phyloP scores from a whole-genome alignment of 768 basidiomycete genomes.

The Suillus brevipes region DNA sequence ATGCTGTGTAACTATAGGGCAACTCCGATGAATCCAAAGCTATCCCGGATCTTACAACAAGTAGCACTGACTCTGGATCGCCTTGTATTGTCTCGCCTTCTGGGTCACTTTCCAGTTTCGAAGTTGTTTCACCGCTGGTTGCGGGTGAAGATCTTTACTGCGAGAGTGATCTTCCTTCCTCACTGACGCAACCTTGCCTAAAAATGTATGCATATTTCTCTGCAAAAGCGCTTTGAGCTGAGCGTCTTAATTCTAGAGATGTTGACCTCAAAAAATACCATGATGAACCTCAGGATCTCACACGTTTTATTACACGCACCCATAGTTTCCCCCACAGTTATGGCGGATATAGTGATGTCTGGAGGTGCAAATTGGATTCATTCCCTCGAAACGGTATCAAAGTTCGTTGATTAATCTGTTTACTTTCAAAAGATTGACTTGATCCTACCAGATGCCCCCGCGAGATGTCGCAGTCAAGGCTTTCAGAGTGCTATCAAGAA shows the following conservation, averaged over 20 bases:
- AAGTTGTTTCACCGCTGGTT: background rate
- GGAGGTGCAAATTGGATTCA: background rate
- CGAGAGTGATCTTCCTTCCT: background rate
- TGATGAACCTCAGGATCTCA: background rate
- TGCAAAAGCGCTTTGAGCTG: background rate
- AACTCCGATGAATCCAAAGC: background rate
- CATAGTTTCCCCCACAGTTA: background rate
- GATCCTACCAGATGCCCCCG: background rate
- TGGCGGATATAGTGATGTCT: background rate
- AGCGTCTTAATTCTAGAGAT: background rate
- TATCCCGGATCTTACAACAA: background rate
- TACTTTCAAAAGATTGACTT: background rate
- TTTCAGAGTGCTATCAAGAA: background rate
- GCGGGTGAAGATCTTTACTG: background rate
- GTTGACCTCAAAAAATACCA: background rate
- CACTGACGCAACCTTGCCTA: background rate
- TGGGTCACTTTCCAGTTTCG: background rate
- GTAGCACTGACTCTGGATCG: background rate
- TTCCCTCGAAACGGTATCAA: background rate
- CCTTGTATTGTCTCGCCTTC: background rate
- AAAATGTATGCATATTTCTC: background rate
- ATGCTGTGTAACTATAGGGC: background rate
- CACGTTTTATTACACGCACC: background rate
- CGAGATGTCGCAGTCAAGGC: background rate
- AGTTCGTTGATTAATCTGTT: background rate